Evolutionary conservation across 2,329 filamentous ascomycete species (phyloP).

Genomic region (Phyllosticta citrichinensis): DNA sequence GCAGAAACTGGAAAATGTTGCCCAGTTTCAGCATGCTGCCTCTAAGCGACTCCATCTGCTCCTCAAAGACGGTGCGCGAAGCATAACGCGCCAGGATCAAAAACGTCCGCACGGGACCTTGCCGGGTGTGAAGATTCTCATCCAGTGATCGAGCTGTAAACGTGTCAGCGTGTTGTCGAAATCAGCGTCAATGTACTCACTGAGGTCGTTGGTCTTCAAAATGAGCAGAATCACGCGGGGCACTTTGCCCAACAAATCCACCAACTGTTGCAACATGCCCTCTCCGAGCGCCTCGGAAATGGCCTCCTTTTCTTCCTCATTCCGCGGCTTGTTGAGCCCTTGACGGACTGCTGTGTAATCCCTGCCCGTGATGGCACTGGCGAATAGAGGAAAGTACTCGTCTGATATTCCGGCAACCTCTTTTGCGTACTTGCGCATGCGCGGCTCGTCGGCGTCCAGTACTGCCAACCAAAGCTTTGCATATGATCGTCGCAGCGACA

Average conservation of each 20-base stretch:
- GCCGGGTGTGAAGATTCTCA: constrained; percentile 70
- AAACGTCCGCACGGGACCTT: constrained; percentile 52
- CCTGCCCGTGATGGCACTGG: constrained; percentile 87
- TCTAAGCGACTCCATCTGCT: constrained; percentile 46
- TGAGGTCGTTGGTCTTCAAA: constrained; percentile 95
- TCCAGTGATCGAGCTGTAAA: constrained; percentile 66
- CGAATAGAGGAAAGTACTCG: constrained; percentile 88
- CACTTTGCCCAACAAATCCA: constrained; percentile 78
- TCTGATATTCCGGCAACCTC: constrained; percentile 85
- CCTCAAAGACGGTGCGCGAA: constrained; percentile 51
- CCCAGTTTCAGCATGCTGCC: constrained; percentile 41
- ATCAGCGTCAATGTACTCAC: constrained; percentile 28
- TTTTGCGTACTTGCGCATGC: constrained; percentile 80
- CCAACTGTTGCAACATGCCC: constrained; percentile 77
- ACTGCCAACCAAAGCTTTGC: constrained; percentile 97
- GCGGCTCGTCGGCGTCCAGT: constrained; percentile 73
- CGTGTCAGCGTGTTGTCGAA: neutral
- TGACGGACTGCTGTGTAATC: constrained; percentile 69
- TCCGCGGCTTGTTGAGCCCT: constrained; percentile 51
- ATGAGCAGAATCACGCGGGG: constrained; percentile 89
- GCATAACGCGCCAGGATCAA: constrained; percentile 56
- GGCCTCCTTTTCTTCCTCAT: constrained; percentile 69
- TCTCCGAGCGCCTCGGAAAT: constrained; percentile 79
- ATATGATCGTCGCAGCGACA: constrained; percentile 69
- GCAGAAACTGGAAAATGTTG: constrained; percentile 42